These are phyloP conservation scores for Flaveria floridana DNA, from an alignment of 140 eudicot species.

Conservation along the genomic window DNA sequence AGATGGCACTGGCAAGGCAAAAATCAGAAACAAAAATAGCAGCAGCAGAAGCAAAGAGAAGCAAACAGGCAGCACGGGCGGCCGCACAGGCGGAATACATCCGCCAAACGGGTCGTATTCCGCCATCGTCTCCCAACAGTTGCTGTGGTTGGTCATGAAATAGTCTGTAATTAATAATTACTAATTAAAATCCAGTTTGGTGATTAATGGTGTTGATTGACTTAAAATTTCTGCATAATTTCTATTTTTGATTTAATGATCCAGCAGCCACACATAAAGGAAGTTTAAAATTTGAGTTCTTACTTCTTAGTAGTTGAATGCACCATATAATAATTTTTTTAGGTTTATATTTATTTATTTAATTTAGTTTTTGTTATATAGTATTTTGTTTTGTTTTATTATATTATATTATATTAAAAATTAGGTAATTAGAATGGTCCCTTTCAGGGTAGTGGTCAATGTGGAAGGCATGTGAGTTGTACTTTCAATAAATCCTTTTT, in stretches of 20 bases:
- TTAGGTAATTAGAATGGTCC: slow-evolving; percentile 31
- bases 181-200: not conserved
- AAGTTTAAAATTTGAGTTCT: not conserved
- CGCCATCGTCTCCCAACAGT: slow-evolving; percentile 66
- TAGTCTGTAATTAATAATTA: not conserved
- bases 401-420: too few relatives aligned
- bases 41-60: slow-evolving; percentile 72
- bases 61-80: slow-evolving; percentile 55
- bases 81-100: slow-evolving; percentile 81
- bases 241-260: slow-evolving; percentile 16
- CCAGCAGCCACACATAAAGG: slow-evolving; percentile 19
- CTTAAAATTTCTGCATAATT: slow-evolving; percentile 17
- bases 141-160: slow-evolving; percentile 84
- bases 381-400: too few relatives aligned
- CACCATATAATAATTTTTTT: too few relatives aligned
- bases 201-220: not conserved
- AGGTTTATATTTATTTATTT: too few relatives aligned
- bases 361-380: not conserved
- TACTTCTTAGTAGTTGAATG: too few relatives aligned
- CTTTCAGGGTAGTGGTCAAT: slow-evolving; percentile 27
- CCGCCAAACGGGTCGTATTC: slow-evolving; percentile 88
- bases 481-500: slow-evolving; percentile 36
- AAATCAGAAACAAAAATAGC: slow-evolving; percentile 65
- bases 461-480: slow-evolving; percentile 41
- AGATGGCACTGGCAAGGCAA: slow-evolving; percentile 71